Evolutionary conservation across 495 filamentous ascomycete species (phyloP).

Genomic region (Aspergillus cristatus): DNA sequence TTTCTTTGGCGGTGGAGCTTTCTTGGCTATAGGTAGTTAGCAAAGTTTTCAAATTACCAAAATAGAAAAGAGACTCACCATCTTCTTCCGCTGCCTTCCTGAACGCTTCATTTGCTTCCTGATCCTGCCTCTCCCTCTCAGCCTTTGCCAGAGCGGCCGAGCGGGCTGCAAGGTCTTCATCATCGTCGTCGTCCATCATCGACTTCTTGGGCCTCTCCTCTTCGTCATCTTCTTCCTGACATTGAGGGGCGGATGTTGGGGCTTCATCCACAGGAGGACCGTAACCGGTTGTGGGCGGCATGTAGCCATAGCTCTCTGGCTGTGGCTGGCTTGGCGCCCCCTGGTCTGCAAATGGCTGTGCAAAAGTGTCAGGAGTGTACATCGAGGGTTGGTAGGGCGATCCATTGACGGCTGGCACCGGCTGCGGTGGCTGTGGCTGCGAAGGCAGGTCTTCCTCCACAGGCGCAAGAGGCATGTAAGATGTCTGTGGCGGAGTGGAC

Average conservation of each 20-base stretch:
- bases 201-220: constrained; percentile 63
- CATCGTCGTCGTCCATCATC: constrained; percentile 67
- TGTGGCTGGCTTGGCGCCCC: not conserved
- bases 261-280: constrained; percentile 28
- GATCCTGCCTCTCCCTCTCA: constrained; percentile 44
- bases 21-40: constrained; percentile 33
- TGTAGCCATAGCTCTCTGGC: constrained; percentile 13
- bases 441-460: constrained; percentile 32
- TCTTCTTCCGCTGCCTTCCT: constrained; percentile 78
- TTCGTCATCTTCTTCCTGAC: constrained; percentile 27
- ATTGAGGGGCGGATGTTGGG: constrained; percentile 19
- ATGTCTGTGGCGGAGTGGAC: constrained; percentile 40
- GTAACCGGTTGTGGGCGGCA: constrained; percentile 21
- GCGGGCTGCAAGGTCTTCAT: constrained; percentile 40
- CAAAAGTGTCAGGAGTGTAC: constrained; percentile 11
- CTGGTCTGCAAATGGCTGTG: constrained; percentile 7
- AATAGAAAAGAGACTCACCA: constrained; percentile 36
- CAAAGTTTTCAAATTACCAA: not conserved
- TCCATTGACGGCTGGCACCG: constrained; percentile 12
- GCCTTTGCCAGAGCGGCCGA: constrained; percentile 45
- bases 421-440: constrained; percentile 18
- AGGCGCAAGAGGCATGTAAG: constrained; percentile 38
- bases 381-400: constrained; percentile 16
- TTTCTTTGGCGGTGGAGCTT: constrained; percentile 46
- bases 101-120: constrained; percentile 65